Base-by-base conservation (phyloP, 2,329 filamentous ascomycete genomes). In the Penicillium olsonii region DNA sequence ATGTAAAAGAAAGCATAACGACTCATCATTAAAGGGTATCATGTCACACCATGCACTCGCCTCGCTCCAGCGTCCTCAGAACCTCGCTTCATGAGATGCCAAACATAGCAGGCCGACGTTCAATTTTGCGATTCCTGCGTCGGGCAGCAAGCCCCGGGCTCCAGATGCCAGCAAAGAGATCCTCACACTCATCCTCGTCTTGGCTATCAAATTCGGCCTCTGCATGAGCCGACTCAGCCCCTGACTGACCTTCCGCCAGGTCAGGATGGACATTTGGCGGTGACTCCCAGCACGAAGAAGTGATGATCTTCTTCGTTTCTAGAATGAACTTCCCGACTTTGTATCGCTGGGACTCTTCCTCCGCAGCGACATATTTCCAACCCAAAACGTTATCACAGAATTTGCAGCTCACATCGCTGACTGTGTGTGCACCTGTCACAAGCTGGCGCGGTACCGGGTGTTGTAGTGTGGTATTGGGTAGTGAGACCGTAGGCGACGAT, bases 301-400 rank as follows among this genome's bases (percentile, higher is more conserved):
- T 68, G 19, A 74, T 75, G 8, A 83, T 78, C 45, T 77, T 71
- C 65, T 78, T 81, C 37, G 81, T 84, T 66, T 86, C 83, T 22
- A 86, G 66, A 22, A 86, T 86, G 55, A 82, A 85, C 62, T 85
- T 85, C n/a, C 83, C 83, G 2, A 85, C 79, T 61, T 86, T 86
- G 61, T 86, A 86, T 47, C 76, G 72, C 67, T 86, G 83, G 10
- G 67, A 71, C 50, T 84, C 82, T 55, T 85, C 81, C 51, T 82
- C 81, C 0, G 83, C 83, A 17, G 77, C 75, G 19, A 85, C 77
- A 60, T 86, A 86, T 65, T 86, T 85, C 83, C 83, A 86, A 2
- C 83, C 83, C 17, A 86, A 61, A 29, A 83, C 75, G 45, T 64
- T 77, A 2, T 77, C 80, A 54, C 83, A 86, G 39, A 76, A 73